Percentiles rank a stretch among this genome's conserved stretches.
Conservation (phyloP, 2,329 filamentous ascomycete genomes). For the Phyllosticta paracitricarpa region DNA sequence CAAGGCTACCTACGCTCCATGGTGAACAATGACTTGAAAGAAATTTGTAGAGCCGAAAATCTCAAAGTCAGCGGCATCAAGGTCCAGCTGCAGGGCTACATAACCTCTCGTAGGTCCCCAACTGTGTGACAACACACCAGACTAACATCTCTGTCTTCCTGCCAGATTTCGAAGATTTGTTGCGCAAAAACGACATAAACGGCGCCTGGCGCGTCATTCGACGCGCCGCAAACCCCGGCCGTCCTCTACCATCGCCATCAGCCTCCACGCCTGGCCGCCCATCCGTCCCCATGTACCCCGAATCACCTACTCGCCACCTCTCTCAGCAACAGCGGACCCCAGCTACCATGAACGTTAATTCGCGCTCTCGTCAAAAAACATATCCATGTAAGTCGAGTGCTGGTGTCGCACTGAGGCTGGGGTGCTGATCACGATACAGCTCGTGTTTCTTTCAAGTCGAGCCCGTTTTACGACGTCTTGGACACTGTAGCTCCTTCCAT, state of each 20-base stretch:
- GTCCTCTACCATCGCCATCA: conserved; percentile 18
- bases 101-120: conserved; percentile 60
- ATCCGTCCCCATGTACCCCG: conserved; percentile 13
- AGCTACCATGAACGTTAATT: neutral
- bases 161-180: conserved; percentile 30
- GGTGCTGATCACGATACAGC: conserved; percentile 22
- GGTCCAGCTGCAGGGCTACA: conserved; percentile 66
- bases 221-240: conserved; percentile 32
- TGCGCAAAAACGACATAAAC: conserved; percentile 23
- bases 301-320: conserved; percentile 14
- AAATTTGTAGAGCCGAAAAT: conserved; percentile 64
- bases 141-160: neutral
- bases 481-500: conserved; percentile 54
- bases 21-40: conserved; percentile 59
- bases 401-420: neutral
- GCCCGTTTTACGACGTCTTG: conserved; percentile 73
- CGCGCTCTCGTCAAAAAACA: conserved; percentile 13
- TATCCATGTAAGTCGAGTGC: neutral
- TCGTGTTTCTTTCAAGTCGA: conserved; percentile 55
- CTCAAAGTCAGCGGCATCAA: conserved; percentile 78
- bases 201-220: conserved; percentile 29
- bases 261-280: conserved; percentile 14
- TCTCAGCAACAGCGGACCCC: conserved; percentile 17
- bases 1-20: conserved; percentile 43
- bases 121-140: neutral